Percentiles rank a stretch among this genome's conserved stretches.
Conservation (phyloP, 805 yeast species). For the Wickerhamiella vanderwaltii region DNA sequence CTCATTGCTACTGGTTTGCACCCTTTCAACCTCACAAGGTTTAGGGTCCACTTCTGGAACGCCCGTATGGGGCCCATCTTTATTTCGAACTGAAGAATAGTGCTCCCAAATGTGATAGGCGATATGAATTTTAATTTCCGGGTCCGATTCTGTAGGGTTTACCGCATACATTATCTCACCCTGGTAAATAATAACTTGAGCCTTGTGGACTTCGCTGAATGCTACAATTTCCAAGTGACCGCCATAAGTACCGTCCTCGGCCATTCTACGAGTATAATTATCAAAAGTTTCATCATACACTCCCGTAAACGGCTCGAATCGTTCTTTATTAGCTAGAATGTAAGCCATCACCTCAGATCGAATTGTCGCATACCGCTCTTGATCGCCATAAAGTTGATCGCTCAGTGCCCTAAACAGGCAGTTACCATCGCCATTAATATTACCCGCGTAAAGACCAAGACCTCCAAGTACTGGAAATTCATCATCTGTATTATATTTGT, state of each 20-base stretch:
- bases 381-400: slow-evolving; percentile 32
- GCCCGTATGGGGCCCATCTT: slow-evolving; percentile 30
- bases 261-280: slow-evolving; percentile 26
- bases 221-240: slow-evolving; percentile 34
- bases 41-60: slow-evolving; percentile 20
- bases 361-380: slow-evolving; percentile 23
- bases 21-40: background rate
- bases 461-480: slow-evolving; percentile 30
- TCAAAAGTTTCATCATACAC: slow-evolving; percentile 29
- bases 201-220: slow-evolving; percentile 26
- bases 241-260: slow-evolving; percentile 32
- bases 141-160: slow-evolving; percentile 15
- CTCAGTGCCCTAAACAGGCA: slow-evolving; percentile 33
- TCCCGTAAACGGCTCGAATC: slow-evolving; percentile 27
- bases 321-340: slow-evolving; percentile 24
- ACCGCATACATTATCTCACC: slow-evolving; percentile 29
- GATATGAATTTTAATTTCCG: slow-evolving; percentile 22
- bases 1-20: background rate
- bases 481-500: slow-evolving; percentile 15
- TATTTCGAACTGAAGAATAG: slow-evolving; percentile 31
- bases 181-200: slow-evolving; percentile 31
- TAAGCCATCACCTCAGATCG: slow-evolving; percentile 27
- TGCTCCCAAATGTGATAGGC: slow-evolving; percentile 37
- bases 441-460: slow-evolving; percentile 29
- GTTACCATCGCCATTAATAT: slow-evolving; percentile 33